A percentile compares a stretch with the other conserved stretches of the same genome.
These are phyloP conservation scores for Naganishia vaughanmartiniae DNA, from an alignment of 768 basidiomycete genomes.

Conservation along the genomic window DNA sequence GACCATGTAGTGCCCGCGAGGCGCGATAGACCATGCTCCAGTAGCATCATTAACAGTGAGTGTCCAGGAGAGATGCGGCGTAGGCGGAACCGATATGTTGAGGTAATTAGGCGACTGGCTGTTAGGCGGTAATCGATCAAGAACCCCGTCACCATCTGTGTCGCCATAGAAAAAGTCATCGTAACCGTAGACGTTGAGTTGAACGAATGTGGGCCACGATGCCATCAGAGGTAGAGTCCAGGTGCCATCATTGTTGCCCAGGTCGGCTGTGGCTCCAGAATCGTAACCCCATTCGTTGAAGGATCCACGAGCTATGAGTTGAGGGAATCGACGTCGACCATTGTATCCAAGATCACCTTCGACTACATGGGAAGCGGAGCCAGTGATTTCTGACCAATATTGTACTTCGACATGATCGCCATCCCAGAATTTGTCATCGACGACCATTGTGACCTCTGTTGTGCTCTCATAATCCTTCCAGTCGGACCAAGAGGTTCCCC, in stretches of 20 bases:
- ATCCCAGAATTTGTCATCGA: constrained; percentile 63
- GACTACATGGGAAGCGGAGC: constrained; percentile 65
- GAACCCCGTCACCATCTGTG: constrained; percentile 75
- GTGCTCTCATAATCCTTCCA: constrained; percentile 77
- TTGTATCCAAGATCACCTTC: constrained; percentile 72
- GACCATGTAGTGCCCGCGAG: constrained; percentile 75
- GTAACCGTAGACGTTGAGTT: constrained; percentile 85
- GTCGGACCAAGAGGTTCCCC: constrained; percentile 74
- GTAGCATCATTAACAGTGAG: constrained; percentile 73
- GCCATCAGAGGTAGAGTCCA: constrained; percentile 64
- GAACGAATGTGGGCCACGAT: constrained; percentile 82
- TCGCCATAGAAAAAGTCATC: constrained; percentile 94
- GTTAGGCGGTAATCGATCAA: constrained; percentile 90
- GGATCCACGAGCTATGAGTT: constrained; percentile 78
- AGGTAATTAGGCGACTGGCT: constrained; percentile 71
- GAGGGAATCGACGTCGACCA: constrained; percentile 73
- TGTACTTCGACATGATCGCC: constrained; percentile 86
- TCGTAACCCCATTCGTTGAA: constrained; percentile 94
- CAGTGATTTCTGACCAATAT: constrained; percentile 74
- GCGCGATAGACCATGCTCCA: constrained; percentile 73
- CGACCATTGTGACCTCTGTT: constrained; percentile 63
- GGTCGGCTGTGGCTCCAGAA: constrained; percentile 68
- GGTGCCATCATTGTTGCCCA: constrained; percentile 54
- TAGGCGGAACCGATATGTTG: constrained; percentile 86
- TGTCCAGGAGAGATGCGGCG: constrained; percentile 83